Conservation (phyloP, 257 asterid species). For the Solanum piurae region DNA sequence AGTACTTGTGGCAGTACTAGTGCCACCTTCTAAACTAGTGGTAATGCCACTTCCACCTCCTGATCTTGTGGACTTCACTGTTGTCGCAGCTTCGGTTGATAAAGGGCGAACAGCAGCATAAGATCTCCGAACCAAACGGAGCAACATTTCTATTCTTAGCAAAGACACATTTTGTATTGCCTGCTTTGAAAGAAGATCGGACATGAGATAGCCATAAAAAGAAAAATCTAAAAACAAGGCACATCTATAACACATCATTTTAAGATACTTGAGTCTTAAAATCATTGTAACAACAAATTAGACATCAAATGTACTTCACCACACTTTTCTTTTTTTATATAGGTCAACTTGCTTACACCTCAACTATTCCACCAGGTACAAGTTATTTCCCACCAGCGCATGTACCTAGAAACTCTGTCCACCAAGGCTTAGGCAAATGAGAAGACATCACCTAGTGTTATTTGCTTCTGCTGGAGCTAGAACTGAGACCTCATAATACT, state of each 20-base stretch:
- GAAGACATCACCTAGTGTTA: not conserved
- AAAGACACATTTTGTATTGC: not conserved
- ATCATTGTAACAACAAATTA: not conserved
- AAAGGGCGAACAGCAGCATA: conserved; percentile 45
- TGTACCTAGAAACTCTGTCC: not conserved
- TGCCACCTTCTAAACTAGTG: not conserved
- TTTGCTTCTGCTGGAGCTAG: not conserved
- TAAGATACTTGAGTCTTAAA: not conserved
- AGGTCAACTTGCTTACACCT: not conserved
- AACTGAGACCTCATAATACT: not conserved
- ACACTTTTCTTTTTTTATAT: not conserved
- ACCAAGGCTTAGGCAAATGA: not conserved
- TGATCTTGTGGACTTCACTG: conserved; percentile 3
- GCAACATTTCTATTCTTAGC: conserved; percentile 17
- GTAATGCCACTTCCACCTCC: conserved; percentile 4
- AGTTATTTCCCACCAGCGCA: not conserved
- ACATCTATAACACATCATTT: not conserved
- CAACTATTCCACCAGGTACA: not conserved
- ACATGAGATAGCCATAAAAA: not conserved
- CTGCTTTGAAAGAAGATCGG: not conserved
- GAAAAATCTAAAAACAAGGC: not conserved
- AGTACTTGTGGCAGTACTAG: conserved; percentile 3
- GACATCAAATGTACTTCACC: not conserved
- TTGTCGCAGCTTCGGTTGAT: conserved; percentile 37
- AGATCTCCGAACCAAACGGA: conserved; percentile 35